Conservation (phyloP, 2,329 filamentous ascomycete species). For the Stemphylium beticola region DNA sequence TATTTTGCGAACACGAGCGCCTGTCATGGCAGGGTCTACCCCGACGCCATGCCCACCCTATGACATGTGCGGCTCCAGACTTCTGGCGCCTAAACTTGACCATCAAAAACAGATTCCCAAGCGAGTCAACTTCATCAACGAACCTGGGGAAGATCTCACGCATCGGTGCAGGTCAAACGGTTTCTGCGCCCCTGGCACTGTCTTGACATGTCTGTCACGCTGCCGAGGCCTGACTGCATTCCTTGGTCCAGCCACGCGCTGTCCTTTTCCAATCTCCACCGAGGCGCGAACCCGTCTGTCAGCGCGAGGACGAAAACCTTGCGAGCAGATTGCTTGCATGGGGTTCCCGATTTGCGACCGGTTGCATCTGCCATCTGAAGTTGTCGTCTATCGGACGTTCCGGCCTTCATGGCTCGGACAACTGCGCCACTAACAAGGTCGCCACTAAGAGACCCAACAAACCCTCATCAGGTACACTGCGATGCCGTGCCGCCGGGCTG, state of each 20-base stretch:
- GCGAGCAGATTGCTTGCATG: not conserved
- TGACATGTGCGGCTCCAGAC: conserved; percentile 14
- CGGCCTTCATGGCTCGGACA: not conserved
- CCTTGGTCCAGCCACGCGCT: conserved; percentile 1
- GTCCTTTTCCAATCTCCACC: conserved; percentile 14
- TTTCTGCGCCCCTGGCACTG: conserved; percentile 4
- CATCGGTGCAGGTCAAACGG: conserved; percentile 9
- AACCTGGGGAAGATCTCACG: conserved; percentile 11
- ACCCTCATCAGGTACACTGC: not conserved
- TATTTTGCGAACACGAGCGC: not conserved
- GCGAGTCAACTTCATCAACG: conserved; percentile 9
- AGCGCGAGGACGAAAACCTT: conserved; percentile 3
- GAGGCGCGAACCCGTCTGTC: conserved; percentile 5
- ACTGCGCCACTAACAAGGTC: not conserved
- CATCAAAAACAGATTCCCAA: conserved; percentile 3
- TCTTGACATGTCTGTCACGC: conserved; percentile 7
- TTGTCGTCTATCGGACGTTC: not conserved
- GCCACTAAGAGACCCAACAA: not conserved
- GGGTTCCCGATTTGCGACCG: too few relatives aligned
- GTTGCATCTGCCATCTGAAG: too few relatives aligned
- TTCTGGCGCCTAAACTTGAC: conserved; percentile 6
- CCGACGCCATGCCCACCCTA: conserved; percentile 1
- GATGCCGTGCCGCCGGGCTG: not conserved
- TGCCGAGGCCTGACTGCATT: conserved; percentile 3
- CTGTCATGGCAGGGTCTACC: not conserved